Evolutionary conservation across 2,329 filamentous ascomycete species (phyloP).

Genomic region (Botrytis pseudocinerea): DNA sequence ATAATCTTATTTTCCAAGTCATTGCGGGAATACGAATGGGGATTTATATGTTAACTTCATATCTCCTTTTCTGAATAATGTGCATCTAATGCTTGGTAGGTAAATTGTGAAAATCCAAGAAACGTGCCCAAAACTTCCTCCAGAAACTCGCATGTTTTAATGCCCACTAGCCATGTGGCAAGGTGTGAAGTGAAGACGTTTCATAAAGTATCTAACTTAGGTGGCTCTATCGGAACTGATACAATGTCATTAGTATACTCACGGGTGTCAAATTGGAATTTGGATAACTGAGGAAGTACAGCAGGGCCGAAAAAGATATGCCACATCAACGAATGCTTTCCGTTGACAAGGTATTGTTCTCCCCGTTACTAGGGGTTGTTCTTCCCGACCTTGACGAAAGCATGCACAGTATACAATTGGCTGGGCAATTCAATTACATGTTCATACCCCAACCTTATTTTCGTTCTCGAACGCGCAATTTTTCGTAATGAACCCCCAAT

Average conservation of each 20-base stretch:
- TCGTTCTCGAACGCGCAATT: neutral
- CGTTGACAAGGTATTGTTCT: neutral
- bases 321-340: neutral
- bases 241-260: neutral
- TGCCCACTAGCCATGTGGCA: conserved; percentile 2
- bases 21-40: neutral
- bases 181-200: conserved; percentile 1
- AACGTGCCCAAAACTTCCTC: neutral
- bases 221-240: neutral
- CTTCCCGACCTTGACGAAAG: neutral
- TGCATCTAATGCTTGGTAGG: neutral
- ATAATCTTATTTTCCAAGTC: neutral
- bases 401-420: neutral
- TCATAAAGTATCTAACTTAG: neutral
- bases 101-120: neutral
- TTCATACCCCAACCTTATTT: neutral
- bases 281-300: neutral
- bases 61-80: too few relatives aligned
- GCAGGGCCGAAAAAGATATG: neutral
- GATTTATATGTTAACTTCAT: neutral
- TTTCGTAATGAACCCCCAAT: neutral
- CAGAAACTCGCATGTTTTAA: neutral
- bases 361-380: neutral
- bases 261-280: neutral
- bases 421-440: neutral